Conservation (phyloP, 768 basidiomycete species). For the Boletus fagicola region DNA sequence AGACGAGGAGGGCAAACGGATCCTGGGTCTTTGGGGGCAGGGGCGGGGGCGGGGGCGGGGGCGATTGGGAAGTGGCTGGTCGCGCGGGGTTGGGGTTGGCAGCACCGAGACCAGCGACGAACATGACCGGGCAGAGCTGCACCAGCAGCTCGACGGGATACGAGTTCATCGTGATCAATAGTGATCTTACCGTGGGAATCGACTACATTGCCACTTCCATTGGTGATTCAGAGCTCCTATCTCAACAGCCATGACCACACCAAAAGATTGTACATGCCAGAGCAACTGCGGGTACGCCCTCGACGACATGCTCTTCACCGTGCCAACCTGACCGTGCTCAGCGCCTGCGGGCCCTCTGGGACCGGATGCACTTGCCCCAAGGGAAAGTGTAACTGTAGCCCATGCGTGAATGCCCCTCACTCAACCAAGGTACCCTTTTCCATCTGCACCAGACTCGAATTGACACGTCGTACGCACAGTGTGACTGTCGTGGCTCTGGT, state of each 20-base stretch:
- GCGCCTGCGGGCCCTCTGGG: slow-evolving; percentile 32
- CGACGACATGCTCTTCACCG: no score
- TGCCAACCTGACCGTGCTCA: slow-evolving; percentile 5
- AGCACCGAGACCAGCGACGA: slow-evolving; percentile 73
- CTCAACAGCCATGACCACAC: slow-evolving; percentile 17
- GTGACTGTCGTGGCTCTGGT: slow-evolving; percentile 23
- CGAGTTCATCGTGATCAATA: slow-evolving; percentile 66
- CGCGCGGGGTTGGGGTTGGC: background rate
- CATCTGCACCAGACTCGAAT: background rate
- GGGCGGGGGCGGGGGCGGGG: background rate
- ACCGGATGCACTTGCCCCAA: slow-evolving; percentile 33
- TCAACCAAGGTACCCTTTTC: slow-evolving; percentile 18
- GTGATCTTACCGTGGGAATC: slow-evolving; percentile 2
- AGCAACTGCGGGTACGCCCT: slow-evolving; percentile 27
- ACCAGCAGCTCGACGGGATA: slow-evolving; percentile 87
- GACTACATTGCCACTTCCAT: no score
- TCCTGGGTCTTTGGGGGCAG: no score
- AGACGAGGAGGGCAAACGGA: no score
- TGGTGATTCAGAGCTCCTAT: background rate
- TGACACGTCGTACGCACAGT: slow-evolving; percentile 8
- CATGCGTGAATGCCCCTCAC: slow-evolving; percentile 31
- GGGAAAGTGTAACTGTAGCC: slow-evolving; percentile 30
- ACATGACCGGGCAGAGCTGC: slow-evolving; percentile 93
- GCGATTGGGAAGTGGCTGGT: background rate
- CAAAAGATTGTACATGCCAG: slow-evolving; percentile 29